Percentiles rank a stretch among this genome's conserved stretches.
These are phyloP conservation scores for Cylindrotheca closterium DNA, from an alignment of 108 stramenopile genomes.

Conservation along the genomic window DNA sequence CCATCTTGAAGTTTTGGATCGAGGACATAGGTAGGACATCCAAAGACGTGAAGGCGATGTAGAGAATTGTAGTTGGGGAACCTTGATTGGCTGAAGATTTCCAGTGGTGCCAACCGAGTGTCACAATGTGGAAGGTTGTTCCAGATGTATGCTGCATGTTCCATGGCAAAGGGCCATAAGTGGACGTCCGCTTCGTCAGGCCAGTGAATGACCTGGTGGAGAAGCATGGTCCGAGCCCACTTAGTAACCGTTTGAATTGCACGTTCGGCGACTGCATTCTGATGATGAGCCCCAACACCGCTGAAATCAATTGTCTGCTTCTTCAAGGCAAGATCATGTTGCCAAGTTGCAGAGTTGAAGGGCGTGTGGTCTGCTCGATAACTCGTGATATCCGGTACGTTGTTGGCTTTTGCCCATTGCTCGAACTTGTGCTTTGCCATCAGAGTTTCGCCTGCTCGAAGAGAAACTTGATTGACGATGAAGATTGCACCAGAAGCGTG, in stretches of 20 bases:
- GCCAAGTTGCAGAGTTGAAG: slow-evolving; percentile 19
- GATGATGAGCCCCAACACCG: slow-evolving; percentile 57
- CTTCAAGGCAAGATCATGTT: slow-evolving; percentile 1
- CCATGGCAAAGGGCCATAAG: slow-evolving; percentile 47
- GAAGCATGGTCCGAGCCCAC: slow-evolving; percentile 35
- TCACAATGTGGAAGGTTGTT: slow-evolving; percentile 32
- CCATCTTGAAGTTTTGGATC: slow-evolving; percentile 59
- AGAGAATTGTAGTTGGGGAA: neutral
- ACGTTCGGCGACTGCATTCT: slow-evolving; percentile 55
- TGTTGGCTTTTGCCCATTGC: slow-evolving; percentile 1
- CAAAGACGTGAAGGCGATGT: slow-evolving; percentile 17
- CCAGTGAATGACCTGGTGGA: slow-evolving; percentile 49
- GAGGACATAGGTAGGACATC: slow-evolving; percentile 58
- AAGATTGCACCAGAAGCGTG: slow-evolving; percentile 22
- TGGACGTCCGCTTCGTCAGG: slow-evolving; percentile 22
- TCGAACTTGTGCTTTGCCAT: slow-evolving; percentile 42
- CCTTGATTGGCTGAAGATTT: slow-evolving; percentile 17
- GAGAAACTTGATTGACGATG: slow-evolving; percentile 17
- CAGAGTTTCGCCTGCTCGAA: slow-evolving; percentile 42
- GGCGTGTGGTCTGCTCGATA: slow-evolving; percentile 34
- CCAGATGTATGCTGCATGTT: slow-evolving; percentile 44
- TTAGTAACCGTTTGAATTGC: slow-evolving; percentile 36
- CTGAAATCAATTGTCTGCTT: slow-evolving; percentile 27
- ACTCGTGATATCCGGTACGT: slow-evolving; percentile 12
- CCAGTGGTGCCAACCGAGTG: slow-evolving; percentile 33